Base-by-base conservation (phyloP, 2,329 filamentous ascomycete species). In the Colletotrichum karsti region DNA sequence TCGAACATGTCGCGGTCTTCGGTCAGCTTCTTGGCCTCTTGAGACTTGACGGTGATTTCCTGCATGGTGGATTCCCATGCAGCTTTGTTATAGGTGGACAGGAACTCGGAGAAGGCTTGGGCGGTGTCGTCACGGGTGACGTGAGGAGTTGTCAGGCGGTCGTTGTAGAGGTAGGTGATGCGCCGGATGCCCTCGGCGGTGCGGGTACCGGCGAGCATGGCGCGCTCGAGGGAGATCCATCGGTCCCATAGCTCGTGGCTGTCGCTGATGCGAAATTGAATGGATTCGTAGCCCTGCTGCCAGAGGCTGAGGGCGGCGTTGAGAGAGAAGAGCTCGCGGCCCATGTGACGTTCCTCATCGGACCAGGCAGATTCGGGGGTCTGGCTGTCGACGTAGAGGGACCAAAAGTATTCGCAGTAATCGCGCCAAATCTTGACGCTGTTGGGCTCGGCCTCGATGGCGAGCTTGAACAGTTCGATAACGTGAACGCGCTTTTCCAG, bases 181-280 rank as follows among this genome's bases (percentile, higher is more conserved):
- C 88, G 88, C 69, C 88, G 85, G 15, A 93, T 83, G 77, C 87
- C 83, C 75, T 88, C 81, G 73, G 85, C 74, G 72, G 88, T 86
- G 72, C 82, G 78, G 59, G 86, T 81, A 80, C 83, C 83, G 26
- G 83, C 85, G 20, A 95, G 85, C 71, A 92, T 87, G 71, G 92
- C 88, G 77, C 92, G 84, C 76, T 94, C 86, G 51, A 94, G 86
- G 60, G 90, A 88, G 46, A 93, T 85, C 86, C 92, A 95, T 71
- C 91, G 89, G 75, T 95, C 88, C 93, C 93, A 97, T 10, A 96
- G 85, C 63, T 90, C 79, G 75, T 94, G 91, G 75, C 93, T 95
- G 77, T 94, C 92, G 75, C 88, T 88, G 65, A 96, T 82, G 69
- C 92, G 91, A 78, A 91, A 93, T 75, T 91, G 89, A 59, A 93